These are phyloP conservation scores for Astragalus membranaceus DNA, from an alignment of 306 rosid genomes.

Conservation along the genomic window DNA sequence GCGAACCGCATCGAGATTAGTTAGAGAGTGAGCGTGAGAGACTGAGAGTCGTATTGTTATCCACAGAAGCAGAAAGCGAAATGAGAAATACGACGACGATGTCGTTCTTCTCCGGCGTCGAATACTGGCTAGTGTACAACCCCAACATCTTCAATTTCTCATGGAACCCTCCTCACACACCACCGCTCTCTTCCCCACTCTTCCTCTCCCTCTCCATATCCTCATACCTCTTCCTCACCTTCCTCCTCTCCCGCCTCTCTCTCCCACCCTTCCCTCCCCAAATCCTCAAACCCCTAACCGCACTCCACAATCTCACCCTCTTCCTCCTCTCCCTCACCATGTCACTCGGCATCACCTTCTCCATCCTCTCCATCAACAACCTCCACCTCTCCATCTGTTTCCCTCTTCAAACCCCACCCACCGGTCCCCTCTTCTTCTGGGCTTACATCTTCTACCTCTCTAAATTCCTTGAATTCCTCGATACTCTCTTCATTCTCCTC, in stretches of 20 bases:
- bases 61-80: background rate
- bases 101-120: slow-evolving; percentile 3
- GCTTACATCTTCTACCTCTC: slow-evolving; percentile 91
- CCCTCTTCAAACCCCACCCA: slow-evolving; percentile 44
- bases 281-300: slow-evolving; percentile 43
- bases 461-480: slow-evolving; percentile 64
- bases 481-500: slow-evolving; percentile 66
- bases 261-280: slow-evolving; percentile 26
- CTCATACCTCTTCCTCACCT: slow-evolving; percentile 47
- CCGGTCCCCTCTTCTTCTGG: slow-evolving; percentile 92
- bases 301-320: slow-evolving; percentile 61
- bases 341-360: slow-evolving; percentile 50
- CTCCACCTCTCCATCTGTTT: slow-evolving; percentile 48
- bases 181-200: slow-evolving; percentile 30
- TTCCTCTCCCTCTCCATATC: slow-evolving; percentile 38
- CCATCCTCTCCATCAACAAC: slow-evolving; percentile 31
- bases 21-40: too few relatives aligned
- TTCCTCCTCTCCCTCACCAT: slow-evolving; percentile 55
- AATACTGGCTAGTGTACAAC: slow-evolving; percentile 55
- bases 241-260: slow-evolving; percentile 39
- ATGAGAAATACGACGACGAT: background rate
- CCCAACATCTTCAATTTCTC: slow-evolving; percentile 53
- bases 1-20: too few relatives aligned
- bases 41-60: background rate
- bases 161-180: slow-evolving; percentile 53